A percentile compares a stretch with the other conserved stretches of the same genome.
Conservation (phyloP, 768 basidiomycete genomes). For the Leccinum fibrillosum region DNA sequence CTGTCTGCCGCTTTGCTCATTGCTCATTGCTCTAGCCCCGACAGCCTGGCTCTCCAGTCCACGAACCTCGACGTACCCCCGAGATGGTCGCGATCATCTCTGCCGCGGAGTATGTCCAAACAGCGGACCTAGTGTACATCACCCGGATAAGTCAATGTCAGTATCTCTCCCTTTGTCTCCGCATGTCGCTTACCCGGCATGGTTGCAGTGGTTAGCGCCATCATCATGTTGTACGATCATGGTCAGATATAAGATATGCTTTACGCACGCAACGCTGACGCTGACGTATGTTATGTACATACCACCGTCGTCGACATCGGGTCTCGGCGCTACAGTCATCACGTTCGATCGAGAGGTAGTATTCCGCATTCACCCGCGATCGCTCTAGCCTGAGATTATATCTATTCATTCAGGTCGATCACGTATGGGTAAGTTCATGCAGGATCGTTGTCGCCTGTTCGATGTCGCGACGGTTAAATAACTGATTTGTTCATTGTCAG, state of each 20-base stretch:
- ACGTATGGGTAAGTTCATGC: conserved; percentile 19
- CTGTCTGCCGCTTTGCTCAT: too few relatives aligned
- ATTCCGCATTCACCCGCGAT: not conserved
- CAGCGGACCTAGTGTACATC: conserved; percentile 1
- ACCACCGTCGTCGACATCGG: not conserved
- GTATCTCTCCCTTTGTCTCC: not conserved
- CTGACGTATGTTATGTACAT: not conserved
- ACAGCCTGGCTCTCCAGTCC: not conserved
- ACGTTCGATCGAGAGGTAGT: conserved; percentile 17
- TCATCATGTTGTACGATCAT: conserved; percentile 20
- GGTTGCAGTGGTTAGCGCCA: conserved; percentile 1
- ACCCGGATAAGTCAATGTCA: conserved; percentile 12
- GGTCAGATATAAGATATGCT: not conserved
- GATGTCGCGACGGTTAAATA: not conserved
- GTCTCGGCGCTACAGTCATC: conserved; percentile 9
- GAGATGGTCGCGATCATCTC: not conserved
- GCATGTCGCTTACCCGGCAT: not conserved
- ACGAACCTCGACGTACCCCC: not conserved
- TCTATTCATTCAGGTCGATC: conserved; percentile 7
- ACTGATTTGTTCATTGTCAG: not conserved
- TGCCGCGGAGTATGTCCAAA: not conserved
- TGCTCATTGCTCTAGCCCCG: not conserved
- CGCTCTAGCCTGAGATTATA: not conserved
- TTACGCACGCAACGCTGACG: not conserved
- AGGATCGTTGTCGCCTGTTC: not conserved